phyloP scores from a whole-genome alignment of 306 rosid genomes.

The Citrullus colocynthis region DNA sequence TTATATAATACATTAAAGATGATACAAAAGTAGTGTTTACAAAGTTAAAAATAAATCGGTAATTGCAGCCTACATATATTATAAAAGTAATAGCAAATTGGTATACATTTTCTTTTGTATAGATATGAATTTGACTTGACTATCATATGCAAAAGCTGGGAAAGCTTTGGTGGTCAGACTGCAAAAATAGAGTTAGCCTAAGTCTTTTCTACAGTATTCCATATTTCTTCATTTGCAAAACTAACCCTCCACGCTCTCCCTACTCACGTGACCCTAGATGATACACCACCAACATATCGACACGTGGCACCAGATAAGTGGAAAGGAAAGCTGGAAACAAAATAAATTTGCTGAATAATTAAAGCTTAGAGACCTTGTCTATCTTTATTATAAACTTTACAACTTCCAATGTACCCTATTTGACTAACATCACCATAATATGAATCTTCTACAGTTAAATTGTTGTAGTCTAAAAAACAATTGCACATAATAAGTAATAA shows the following conservation, averaged over 20 bases:
- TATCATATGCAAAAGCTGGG: not conserved
- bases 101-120: too few species aligned
- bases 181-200: not conserved
- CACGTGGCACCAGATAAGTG: not conserved
- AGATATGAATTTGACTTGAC: constrained; percentile 5
- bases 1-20: too few species aligned
- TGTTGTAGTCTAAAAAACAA: too few species aligned
- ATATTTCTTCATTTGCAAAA: not conserved
- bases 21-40: too few species aligned
- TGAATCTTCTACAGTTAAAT: too few species aligned
- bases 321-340: not conserved
- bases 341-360: not conserved
- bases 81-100: too few species aligned
- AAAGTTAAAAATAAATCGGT: too few species aligned
- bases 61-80: too few species aligned
- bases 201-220: not conserved
- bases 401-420: too few species aligned
- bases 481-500: too few species aligned
- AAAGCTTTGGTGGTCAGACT: constrained; percentile 3
- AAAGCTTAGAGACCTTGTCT: not conserved
- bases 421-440: too few species aligned
- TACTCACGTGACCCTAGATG: not conserved
- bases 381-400: not conserved
- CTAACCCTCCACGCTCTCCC: constrained; percentile 1
- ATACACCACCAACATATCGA: not conserved